A percentile compares a stretch with the other conserved stretches of the same genome.
Conservation (phyloP, 23 red algal species). For the Gracilaria caudata region DNA sequence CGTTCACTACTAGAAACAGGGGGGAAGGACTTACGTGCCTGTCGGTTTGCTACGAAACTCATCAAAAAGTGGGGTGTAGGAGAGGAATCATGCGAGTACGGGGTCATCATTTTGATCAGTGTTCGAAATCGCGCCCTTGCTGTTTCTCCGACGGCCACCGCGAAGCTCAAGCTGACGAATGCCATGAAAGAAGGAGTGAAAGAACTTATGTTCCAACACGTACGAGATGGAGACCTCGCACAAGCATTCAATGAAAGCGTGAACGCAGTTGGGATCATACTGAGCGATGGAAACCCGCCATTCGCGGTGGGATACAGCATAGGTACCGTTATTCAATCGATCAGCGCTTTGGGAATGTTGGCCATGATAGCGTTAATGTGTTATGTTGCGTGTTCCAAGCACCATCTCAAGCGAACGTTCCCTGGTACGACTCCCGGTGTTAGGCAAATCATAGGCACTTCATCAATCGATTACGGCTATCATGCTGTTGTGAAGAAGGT, state of each 20-base stretch:
- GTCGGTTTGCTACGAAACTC: slow-evolving; percentile 27
- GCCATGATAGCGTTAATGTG: slow-evolving; percentile 19
- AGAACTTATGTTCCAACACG: slow-evolving; percentile 6
- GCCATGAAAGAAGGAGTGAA: slow-evolving; percentile 34
- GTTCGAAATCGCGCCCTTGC: slow-evolving; percentile 18
- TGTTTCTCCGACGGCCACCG: slow-evolving; percentile 1
- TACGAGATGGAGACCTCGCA: slow-evolving; percentile 1
- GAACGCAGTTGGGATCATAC: slow-evolving; percentile 14
- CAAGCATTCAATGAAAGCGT: slow-evolving; percentile 6
- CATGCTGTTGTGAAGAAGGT: neutral
- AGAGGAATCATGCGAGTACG: slow-evolving; percentile 9
- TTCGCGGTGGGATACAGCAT: slow-evolving; percentile 8
- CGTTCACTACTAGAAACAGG: slow-evolving; percentile 27
- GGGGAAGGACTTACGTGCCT: slow-evolving; percentile 15
- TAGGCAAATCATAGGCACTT: slow-evolving; percentile 5
- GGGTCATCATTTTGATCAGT: slow-evolving; percentile 21
- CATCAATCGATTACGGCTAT: slow-evolving; percentile 7
- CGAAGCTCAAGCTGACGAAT: slow-evolving; percentile 18
- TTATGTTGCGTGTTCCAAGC: slow-evolving; percentile 14
- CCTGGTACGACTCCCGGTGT: neutral
- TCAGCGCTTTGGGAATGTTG: slow-evolving; percentile 2
- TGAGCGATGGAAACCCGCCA: neutral
- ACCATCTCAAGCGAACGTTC: neutral
- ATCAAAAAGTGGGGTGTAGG: slow-evolving; percentile 13
- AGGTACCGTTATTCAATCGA: slow-evolving; percentile 3